Evolutionary conservation across 2,329 filamentous ascomycete genomes (phyloP).

Genomic region (Malbranchea cinnamomea): DNA sequence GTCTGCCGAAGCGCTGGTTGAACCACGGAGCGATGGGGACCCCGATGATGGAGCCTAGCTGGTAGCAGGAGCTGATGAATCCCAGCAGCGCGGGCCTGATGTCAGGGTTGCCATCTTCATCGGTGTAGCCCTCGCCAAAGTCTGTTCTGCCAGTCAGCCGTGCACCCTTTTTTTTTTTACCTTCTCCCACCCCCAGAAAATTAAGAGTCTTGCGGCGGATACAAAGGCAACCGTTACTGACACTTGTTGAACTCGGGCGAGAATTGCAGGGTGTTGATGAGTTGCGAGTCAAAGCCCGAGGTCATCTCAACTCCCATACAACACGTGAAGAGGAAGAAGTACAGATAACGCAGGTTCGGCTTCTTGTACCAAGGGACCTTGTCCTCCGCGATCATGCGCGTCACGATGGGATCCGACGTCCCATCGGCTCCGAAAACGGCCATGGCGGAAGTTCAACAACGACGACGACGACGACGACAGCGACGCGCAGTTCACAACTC

Average conservation of each 20-base stretch:
- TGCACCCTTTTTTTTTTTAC: conserved; percentile 7
- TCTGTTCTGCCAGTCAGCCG: conserved; percentile 12
- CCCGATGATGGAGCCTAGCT: conserved; percentile 42
- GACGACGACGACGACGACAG: too few species aligned
- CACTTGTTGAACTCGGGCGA: conserved; percentile 25
- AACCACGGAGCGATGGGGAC: conserved; percentile 43
- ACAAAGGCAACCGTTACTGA: conserved; percentile 12
- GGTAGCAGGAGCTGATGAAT: conserved; percentile 44
- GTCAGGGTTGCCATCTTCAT: conserved; percentile 11
- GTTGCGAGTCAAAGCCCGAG: conserved; percentile 42
- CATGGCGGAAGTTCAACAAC: too few species aligned
- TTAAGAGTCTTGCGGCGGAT: not conserved
- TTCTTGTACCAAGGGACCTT: conserved; percentile 38
- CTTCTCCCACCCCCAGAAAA: not conserved
- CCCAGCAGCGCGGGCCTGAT: conserved; percentile 23
- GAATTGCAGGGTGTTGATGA: conserved; percentile 32
- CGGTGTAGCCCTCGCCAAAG: conserved; percentile 10
- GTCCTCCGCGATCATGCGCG: conserved; percentile 2
- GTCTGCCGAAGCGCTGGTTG: conserved; percentile 40
- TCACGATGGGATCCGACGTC: conserved; percentile 4
- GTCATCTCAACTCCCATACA: conserved; percentile 50
- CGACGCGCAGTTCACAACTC: too few species aligned
- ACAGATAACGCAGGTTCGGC: conserved; percentile 41
- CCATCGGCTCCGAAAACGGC: too few species aligned
- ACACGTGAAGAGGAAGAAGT: conserved; percentile 43